Evolutionary conservation across 805 yeast species (phyloP), one percentile per base, ranked within the genome.

Genomic region (Schwanniomyces polymorphus): DNA sequence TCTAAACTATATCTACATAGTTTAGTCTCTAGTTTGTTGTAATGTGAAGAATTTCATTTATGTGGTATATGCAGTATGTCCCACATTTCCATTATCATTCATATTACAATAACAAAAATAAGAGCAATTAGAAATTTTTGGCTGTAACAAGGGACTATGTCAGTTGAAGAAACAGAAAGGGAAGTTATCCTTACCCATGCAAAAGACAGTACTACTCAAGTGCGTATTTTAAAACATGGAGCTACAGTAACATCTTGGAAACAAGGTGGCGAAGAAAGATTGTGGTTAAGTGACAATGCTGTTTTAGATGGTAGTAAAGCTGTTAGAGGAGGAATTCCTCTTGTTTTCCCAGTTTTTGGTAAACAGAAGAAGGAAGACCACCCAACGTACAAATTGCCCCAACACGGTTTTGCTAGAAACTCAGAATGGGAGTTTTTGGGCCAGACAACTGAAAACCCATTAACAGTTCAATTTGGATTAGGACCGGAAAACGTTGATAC

Each of bases 321-420:
- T 1, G 97, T 94, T 16, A 81, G 99, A 65, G 99, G 99, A 54
- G 99, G 99, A 43, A 88, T 94, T 44, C 99, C 99, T 10, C 73
- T 94, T 21, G 98, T 92, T 7, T 94, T 94, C 78, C 99, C 99
- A 2, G 88, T 86, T 1, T 88, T 88, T 59, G 98, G 99, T 49
- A 91, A 84, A 53, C 72, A 76, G 11, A 74, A 76, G 27, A 75
- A 79, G 7, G 76, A 72, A 46, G 23, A 46, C 8, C 75, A 70
- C 48, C 87, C 88, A 3, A 81, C 91, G 34, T 75, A 73, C 43
- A 65, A 78, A 29, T 78, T 94, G 53, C 97, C 97, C 16, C 98
- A 94, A 71, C 99, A 94, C 64, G 99, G 99, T 1, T 88, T 94
- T 71, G 99, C 97, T 16, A 79, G 99, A 67, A 86, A 81, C 65